Evolutionary conservation across 257 asterid genomes (phyloP).

Genomic region (Verbascum thapsus): DNA sequence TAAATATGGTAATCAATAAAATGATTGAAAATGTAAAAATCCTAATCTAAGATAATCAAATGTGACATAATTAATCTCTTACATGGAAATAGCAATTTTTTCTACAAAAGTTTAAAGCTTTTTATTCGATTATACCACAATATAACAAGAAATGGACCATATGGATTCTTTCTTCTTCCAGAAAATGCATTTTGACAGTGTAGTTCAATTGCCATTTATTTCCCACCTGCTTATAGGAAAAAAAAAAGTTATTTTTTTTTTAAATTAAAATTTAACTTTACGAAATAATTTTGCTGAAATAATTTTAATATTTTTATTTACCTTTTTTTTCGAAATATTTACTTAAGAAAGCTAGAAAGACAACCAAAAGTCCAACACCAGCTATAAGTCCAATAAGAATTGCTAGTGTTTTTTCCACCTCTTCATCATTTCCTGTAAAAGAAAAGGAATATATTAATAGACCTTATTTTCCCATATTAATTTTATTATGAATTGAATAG

Average conservation of each 20-base stretch:
- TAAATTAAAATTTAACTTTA: too few relatives aligned
- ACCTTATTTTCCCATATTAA: background rate
- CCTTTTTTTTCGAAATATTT: conserved; percentile 58
- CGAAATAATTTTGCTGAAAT: too few relatives aligned
- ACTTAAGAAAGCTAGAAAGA: conserved; percentile 73
- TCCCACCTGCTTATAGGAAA: conserved; percentile 37
- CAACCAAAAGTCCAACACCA: conserved; percentile 72
- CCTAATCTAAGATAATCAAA: conserved; percentile 21
- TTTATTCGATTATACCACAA: conserved; percentile 35
- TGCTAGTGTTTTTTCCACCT: conserved; percentile 72
- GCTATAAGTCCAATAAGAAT: conserved; percentile 81
- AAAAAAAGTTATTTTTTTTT: too few relatives aligned
- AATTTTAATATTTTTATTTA: too few relatives aligned
- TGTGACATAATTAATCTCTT: conserved; percentile 5
- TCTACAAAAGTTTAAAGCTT: conserved; percentile 27
- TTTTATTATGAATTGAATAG: background rate
- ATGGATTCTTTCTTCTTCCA: conserved; percentile 30
- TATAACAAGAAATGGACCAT: conserved; percentile 28
- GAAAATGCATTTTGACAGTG: conserved; percentile 9
- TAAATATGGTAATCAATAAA: conserved; percentile 3
- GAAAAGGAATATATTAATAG: background rate
- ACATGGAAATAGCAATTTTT: conserved; percentile 28
- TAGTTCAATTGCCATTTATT: conserved; percentile 36
- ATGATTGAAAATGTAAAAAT: conserved; percentile 24
- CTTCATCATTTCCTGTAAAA: conserved; percentile 52